Evolutionary conservation across 352 stramenopile species (phyloP).

Genomic region (Globisporangium orthogonon): DNA sequence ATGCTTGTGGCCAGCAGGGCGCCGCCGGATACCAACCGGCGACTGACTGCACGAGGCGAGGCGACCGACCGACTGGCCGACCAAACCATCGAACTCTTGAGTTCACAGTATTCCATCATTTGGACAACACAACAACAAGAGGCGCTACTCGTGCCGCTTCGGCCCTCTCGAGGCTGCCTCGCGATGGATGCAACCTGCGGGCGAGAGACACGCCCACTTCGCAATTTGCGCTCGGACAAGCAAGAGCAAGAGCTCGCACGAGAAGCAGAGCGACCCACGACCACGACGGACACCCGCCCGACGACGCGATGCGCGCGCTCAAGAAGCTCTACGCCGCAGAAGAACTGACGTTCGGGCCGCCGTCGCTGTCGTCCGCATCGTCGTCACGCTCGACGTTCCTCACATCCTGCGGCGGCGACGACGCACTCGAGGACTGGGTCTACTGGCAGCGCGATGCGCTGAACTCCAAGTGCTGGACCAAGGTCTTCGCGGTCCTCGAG

Average conservation of each 20-base stretch:
- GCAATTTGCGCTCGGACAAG: background rate
- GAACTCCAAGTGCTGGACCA: conserved; percentile 72
- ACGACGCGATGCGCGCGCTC: conserved; percentile 3
- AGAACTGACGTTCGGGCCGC: conserved; percentile 21
- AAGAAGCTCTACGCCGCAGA: conserved; percentile 21
- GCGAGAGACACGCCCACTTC: background rate
- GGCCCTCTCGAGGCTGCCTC: too few relatives aligned
- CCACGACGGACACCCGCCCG: too few relatives aligned
- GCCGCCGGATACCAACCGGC: too few relatives aligned
- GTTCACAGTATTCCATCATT: too few relatives aligned
- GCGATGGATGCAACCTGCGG: too few relatives aligned
- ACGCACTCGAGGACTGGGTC: conserved; percentile 69
- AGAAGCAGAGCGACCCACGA: too few relatives aligned
- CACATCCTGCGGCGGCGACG: conserved; percentile 22
- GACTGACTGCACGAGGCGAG: too few relatives aligned
- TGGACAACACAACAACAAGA: too few relatives aligned
- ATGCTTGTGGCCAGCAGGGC: too few relatives aligned
- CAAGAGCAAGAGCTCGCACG: background rate
- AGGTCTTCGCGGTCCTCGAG: conserved; percentile 72
- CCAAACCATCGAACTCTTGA: too few relatives aligned
- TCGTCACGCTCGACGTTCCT: conserved; percentile 40
- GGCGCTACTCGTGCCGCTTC: too few relatives aligned
- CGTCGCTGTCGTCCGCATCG: conserved; percentile 19
- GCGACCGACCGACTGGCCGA: too few relatives aligned
- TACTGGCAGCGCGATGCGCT: conserved; percentile 76